Evolutionary conservation across 2,329 filamentous ascomycete genomes (phyloP), one percentile per base, ranked within the genome.

Genomic region (Ceratocystis harringtonii): DNA sequence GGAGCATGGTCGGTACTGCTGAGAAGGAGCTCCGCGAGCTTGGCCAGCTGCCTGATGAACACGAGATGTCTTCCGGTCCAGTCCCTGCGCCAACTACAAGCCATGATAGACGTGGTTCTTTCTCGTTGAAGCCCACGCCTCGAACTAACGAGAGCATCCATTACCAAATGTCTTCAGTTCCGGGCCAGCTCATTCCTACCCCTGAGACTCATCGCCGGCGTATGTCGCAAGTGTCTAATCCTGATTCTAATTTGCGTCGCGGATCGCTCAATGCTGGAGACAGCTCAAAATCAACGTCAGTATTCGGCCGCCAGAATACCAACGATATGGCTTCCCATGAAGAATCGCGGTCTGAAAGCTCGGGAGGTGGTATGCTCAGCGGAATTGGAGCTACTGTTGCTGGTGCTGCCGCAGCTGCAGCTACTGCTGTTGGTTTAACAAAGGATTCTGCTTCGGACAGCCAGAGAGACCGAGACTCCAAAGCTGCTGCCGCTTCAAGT

Each of bases 21-120:
- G 74, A 77, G 63, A 79, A 80, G 69, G 74, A 79, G 66, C 83
- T 83, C 69, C 81, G 81, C 0, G 74, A 83, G 69, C 77, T 69
- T 6, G 66, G 66, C 8, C 60, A 67, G 48, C 48, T 67, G 1
- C 66, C 63, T 8, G 6, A 52, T 17, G 63, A 67, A 15, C 58
- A 67, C 28, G 57, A 55, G n/a, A 7, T 7, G 4, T 36, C 48
- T 25, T 52, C 55, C 7, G 55, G 55, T 17, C 55, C 55, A 17
- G 30, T 19, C 19, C 55, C 28, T 19, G 55, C 28, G 3, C 8
- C 22, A 17, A 43, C n/a, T 22, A 41, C 15, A n/a, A 30, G 45
- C 5, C 65, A 44, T 19, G 28, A 57, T 12, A 60, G 66, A 60
- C 66, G 63, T 41, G 32, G 61, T 12, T 63, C 63, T 19, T 41